These are phyloP conservation scores for Kurtzmaniella quercitrusa DNA, from an alignment of 1,139 yeast genomes.

Conservation along the genomic window DNA sequence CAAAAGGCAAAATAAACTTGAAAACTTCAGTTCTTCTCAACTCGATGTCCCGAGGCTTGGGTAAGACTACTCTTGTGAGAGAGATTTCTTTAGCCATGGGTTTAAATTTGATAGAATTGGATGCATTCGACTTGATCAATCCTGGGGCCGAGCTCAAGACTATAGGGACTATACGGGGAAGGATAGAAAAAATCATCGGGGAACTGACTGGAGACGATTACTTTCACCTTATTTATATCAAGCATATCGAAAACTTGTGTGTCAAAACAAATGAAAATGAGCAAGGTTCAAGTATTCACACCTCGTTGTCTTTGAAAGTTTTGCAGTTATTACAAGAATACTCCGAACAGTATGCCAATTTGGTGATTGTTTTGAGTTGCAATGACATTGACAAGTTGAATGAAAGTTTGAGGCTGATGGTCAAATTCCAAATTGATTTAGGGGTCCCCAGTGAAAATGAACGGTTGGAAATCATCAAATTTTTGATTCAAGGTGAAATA, in stretches of 20 bases:
- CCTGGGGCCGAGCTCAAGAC: slow-evolving; percentile 77
- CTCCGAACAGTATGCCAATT: slow-evolving; percentile 28
- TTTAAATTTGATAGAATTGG: slow-evolving; percentile 63
- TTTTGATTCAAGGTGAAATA: slow-evolving; percentile 33
- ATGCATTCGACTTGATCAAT: slow-evolving; percentile 58
- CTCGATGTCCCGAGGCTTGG: slow-evolving; percentile 73
- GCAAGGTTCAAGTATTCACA: slow-evolving; percentile 52
- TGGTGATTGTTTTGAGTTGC: slow-evolving; percentile 64
- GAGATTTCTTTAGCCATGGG: slow-evolving; percentile 60
- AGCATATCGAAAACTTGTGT: slow-evolving; percentile 73
- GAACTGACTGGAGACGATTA: slow-evolving; percentile 13
- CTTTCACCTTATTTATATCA: slow-evolving; percentile 52
- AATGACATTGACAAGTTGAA: slow-evolving; percentile 70
- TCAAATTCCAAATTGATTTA: slow-evolving; percentile 74
- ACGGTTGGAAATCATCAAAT: slow-evolving; percentile 58
- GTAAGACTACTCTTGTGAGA: slow-evolving; percentile 64
- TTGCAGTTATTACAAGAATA: slow-evolving; percentile 57
- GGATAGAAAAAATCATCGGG: slow-evolving; percentile 53
- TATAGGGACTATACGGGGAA: slow-evolving; percentile 71
- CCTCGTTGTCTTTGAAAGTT: slow-evolving; percentile 57
- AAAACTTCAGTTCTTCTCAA: slow-evolving; percentile 63
- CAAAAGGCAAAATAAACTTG: slow-evolving; percentile 33
- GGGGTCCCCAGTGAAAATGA: slow-evolving; percentile 79
- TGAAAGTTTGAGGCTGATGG: slow-evolving; percentile 58
- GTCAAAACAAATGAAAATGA: slow-evolving; percentile 60